These are phyloP conservation scores for Fusarium subtropicale DNA, from an alignment of 2,329 filamentous ascomycete genomes.

Conservation along the genomic window DNA sequence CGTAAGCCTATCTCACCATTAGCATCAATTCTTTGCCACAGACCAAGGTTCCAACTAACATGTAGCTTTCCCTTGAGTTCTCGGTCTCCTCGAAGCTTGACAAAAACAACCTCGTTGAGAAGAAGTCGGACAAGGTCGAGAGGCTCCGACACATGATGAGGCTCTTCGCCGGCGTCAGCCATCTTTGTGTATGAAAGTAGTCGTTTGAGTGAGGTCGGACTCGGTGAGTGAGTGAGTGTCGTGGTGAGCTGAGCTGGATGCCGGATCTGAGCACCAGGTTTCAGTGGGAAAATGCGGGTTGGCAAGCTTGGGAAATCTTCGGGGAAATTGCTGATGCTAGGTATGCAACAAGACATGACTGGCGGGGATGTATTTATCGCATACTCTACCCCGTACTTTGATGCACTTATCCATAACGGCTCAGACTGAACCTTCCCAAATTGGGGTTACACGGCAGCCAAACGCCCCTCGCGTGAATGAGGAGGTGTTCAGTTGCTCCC, in stretches of 20 bases:
- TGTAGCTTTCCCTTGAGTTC: slow-evolving; percentile 96
- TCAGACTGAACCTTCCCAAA: slow-evolving; percentile 27
- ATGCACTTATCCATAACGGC: slow-evolving; percentile 32
- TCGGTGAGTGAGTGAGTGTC: slow-evolving; percentile 10
- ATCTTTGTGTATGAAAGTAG: slow-evolving; percentile 61
- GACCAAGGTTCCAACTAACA: slow-evolving; percentile 63
- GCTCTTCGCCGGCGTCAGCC: slow-evolving; percentile 84
- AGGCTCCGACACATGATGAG: slow-evolving; percentile 83
- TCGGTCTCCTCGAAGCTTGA: slow-evolving; percentile 94
- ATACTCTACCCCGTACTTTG: slow-evolving; percentile 25
- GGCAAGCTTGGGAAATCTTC: slow-evolving; percentile 44
- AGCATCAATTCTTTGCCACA: slow-evolving; percentile 5
- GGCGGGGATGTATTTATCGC: slow-evolving; percentile 15
- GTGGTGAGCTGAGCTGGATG: slow-evolving; percentile 16
- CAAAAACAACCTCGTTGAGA: slow-evolving; percentile 95
- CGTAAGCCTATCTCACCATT: slow-evolving; percentile 79
- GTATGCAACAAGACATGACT: slow-evolving; percentile 15
- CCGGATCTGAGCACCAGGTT: slow-evolving; percentile 33
- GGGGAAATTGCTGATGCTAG: slow-evolving; percentile 16
- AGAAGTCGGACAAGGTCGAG: slow-evolving; percentile 95
- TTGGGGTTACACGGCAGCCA: slow-evolving; percentile 44
- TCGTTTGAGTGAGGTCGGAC: slow-evolving; percentile 4
- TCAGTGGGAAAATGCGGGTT: slow-evolving; percentile 39
- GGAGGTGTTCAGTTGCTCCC: slow-evolving; percentile 29
- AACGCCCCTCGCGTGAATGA: slow-evolving; percentile 33